A percentile compares a stretch with the other conserved stretches of the same genome.
phyloP scores from a whole-genome alignment of 805 yeast species.

The Starmerella scarabaei region DNA sequence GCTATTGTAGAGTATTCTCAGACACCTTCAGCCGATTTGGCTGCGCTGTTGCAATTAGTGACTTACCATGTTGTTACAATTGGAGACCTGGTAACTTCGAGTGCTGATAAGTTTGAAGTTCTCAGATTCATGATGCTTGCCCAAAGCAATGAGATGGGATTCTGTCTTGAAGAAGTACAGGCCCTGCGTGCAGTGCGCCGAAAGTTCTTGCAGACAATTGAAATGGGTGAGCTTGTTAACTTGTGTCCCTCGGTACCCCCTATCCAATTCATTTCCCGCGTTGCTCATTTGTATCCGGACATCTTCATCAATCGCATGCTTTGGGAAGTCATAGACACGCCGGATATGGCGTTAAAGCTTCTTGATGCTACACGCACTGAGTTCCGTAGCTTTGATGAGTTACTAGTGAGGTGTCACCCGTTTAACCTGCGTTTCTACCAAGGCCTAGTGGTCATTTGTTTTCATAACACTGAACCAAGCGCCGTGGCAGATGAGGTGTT shows the following conservation, averaged over 20 bases:
- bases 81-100: conserved; percentile 1
- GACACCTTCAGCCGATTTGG: conserved; percentile 6
- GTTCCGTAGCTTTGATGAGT: conserved; percentile 5
- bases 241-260: conserved; percentile 6
- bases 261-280: conserved; percentile 4
- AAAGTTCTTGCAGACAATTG: conserved; percentile 3
- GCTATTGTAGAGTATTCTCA: conserved; percentile 9
- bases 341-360: conserved; percentile 1
- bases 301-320: conserved; percentile 8
- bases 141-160: conserved; percentile 14
- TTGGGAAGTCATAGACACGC: conserved; percentile 5
- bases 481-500: conserved; percentile 7
- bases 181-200: conserved; percentile 4
- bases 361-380: conserved; percentile 2
- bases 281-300: conserved; percentile 13
- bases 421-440: conserved; percentile 16
- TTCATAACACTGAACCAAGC: conserved; percentile 1
- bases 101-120: neutral
- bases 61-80: conserved; percentile 9
- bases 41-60: conserved; percentile 13
- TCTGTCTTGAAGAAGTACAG: conserved; percentile 15
- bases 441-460: conserved; percentile 10
- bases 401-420: conserved; percentile 15
- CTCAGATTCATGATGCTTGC: conserved; percentile 10
- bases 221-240: conserved; percentile 2